Conservation (phyloP, 305 asterid genomes). For the Ilex paraguariensis region DNA sequence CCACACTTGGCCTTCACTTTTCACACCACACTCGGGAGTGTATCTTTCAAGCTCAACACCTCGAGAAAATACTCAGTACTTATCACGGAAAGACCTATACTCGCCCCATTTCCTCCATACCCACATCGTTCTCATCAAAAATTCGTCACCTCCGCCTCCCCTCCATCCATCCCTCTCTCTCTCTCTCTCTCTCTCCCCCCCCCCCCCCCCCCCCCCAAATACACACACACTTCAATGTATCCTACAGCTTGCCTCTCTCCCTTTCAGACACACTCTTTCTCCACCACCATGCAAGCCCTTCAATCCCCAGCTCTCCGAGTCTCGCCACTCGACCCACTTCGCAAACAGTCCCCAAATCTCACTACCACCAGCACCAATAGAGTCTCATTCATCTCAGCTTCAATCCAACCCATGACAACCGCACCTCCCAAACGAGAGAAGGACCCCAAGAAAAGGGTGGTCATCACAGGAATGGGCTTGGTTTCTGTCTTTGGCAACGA, state of each 20-base stretch:
- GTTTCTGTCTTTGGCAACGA: conserved; percentile 84
- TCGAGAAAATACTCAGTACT: no score
- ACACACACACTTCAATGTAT: neutral
- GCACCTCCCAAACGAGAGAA: conserved; percentile 71
- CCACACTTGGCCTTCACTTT: no score
- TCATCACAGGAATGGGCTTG: conserved; percentile 85
- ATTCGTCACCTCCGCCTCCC: no score
- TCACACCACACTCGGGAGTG: no score
- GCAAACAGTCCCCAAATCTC: conserved; percentile 20
- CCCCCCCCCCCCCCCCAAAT: neutral
- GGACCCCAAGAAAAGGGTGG: conserved; percentile 80
- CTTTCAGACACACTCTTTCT: neutral
- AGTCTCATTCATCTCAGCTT: conserved; percentile 39
- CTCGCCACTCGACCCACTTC: conserved; percentile 48
- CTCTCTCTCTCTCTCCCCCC: no score
- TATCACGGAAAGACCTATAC: no score
- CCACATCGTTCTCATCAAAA: no score
- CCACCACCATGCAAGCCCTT: conserved; percentile 53
- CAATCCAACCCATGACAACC: conserved; percentile 25
- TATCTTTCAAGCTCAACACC: no score
- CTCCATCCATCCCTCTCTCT: no score
- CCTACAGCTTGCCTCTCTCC: no score
- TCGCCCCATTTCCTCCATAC: no score
- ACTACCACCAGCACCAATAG: conserved; percentile 28
- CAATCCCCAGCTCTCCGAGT: conserved; percentile 44